Percentiles rank a stretch among this genome's conserved stretches.
phyloP scores from a whole-genome alignment of 164 flowering plant species.

The Protea cynaroides region DNA sequence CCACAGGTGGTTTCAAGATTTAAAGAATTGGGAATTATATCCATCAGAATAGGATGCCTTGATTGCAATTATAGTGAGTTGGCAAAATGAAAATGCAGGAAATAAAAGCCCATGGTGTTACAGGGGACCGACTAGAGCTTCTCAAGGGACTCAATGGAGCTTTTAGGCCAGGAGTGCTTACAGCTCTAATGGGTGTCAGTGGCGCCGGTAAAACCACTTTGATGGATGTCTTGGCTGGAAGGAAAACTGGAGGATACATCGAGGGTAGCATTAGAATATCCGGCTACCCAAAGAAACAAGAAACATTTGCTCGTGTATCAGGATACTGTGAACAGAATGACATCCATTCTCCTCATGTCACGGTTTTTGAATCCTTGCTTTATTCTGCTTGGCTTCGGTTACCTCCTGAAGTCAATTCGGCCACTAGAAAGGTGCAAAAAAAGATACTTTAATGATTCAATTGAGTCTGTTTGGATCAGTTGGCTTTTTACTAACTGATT shows the following conservation, averaged over 20 bases:
- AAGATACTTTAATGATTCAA: neutral
- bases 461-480: neutral
- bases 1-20: slow-evolving; percentile 19
- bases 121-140: slow-evolving; percentile 35
- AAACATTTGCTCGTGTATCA: slow-evolving; percentile 1
- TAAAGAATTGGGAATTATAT: neutral
- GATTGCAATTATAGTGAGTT: neutral
- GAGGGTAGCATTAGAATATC: neutral
- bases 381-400: slow-evolving; percentile 31
- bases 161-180: neutral
- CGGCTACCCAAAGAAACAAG: neutral
- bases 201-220: neutral
- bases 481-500: no score
- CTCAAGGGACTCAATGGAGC: slow-evolving; percentile 32
- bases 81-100: slow-evolving; percentile 12
- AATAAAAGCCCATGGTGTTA: slow-evolving; percentile 43
- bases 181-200: neutral
- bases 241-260: neutral
- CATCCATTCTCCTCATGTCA: slow-evolving; percentile 40
- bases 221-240: neutral
- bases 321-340: slow-evolving; percentile 45
- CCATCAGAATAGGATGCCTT: neutral
- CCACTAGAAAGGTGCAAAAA: slow-evolving; percentile 18
- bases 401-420: slow-evolving; percentile 17
- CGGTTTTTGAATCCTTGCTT: slow-evolving; percentile 34